Percentiles rank a stretch among this genome's conserved stretches.
phyloP scores from a whole-genome alignment of 2,329 filamentous ascomycete genomes.

The Cladophialophora psammophila region DNA sequence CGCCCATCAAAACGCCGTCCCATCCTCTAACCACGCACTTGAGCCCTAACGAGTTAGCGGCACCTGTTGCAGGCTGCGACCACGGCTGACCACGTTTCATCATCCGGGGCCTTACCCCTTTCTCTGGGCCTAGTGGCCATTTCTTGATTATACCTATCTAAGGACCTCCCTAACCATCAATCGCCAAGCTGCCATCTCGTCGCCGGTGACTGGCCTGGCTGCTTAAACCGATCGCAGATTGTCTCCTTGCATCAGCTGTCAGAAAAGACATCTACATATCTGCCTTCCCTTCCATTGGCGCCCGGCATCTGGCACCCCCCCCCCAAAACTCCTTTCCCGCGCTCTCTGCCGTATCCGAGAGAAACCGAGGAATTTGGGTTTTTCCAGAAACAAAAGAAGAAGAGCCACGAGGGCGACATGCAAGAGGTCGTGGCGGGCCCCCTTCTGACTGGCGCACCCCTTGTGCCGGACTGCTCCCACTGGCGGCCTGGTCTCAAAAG shows the following conservation, averaged over 20 bases:
- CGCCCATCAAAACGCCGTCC: not conserved
- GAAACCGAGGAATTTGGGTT: not conserved
- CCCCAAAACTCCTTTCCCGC: not conserved
- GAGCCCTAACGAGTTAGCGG: constrained; percentile 5
- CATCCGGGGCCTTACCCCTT: constrained; percentile 21
- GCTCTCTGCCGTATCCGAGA: not conserved
- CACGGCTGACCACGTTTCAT: constrained; percentile 27
- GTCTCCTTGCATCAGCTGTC: not conserved
- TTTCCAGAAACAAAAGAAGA: constrained; percentile 5
- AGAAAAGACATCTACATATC: too few relatives aligned
- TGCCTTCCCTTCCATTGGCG: not conserved
- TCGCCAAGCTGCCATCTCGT: not conserved
- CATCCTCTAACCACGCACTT: constrained; percentile 1
- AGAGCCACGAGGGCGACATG: constrained; percentile 3
- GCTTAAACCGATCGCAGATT: not conserved
- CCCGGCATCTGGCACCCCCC: not conserved
- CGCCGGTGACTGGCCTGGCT: constrained; percentile 3
- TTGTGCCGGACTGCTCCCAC: not conserved
- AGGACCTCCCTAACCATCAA: not conserved
- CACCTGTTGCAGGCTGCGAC: constrained; percentile 8
- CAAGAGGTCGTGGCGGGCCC: not conserved
- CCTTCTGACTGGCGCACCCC: constrained; percentile 1
- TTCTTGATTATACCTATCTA: not conserved
- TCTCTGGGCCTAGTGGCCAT: constrained; percentile 10
- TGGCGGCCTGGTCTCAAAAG: not conserved